Evolutionary conservation across 1,139 yeast species (phyloP).

Genomic region (Debaryomyces sp.): DNA sequence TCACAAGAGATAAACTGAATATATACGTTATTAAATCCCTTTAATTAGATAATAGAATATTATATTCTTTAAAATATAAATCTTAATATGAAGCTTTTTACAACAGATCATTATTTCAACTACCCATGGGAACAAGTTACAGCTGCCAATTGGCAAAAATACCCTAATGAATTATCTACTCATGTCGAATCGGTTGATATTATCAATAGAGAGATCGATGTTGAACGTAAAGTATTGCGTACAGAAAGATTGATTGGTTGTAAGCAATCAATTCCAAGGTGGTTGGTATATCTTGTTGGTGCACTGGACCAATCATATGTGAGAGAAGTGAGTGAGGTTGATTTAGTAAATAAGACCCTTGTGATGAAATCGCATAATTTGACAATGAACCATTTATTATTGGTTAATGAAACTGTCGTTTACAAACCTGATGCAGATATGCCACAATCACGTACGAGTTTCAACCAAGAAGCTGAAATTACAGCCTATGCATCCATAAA

Average conservation of each 20-base stretch:
- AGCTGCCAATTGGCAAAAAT: slow-evolving; percentile 95
- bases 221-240: slow-evolving; percentile 56
- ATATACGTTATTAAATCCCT: not conserved
- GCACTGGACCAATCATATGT: slow-evolving; percentile 76
- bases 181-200: slow-evolving; percentile 97
- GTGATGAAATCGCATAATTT: slow-evolving; percentile 85
- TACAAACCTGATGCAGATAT: slow-evolving; percentile 68
- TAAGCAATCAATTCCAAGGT: slow-evolving; percentile 81
- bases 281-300: slow-evolving; percentile 79
- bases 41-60: not conserved
- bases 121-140: slow-evolving; percentile 96
- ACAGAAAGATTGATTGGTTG: slow-evolving; percentile 91
- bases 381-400: slow-evolving; percentile 75
- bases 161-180: slow-evolving; percentile 88
- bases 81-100: slow-evolving; percentile 71
- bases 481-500: slow-evolving; percentile 78
- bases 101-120: slow-evolving; percentile 64
- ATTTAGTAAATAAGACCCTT: slow-evolving; percentile 62
- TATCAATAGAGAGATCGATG: slow-evolving; percentile 67
- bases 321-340: slow-evolving; percentile 87
- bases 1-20: slow-evolving; percentile 3
- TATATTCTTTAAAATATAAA: not conserved
- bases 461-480: slow-evolving; percentile 83
- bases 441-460: slow-evolving; percentile 56
- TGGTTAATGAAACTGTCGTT: slow-evolving; percentile 82